Evolutionary conservation across 768 basidiomycete genomes (phyloP).

Genomic region (Suillus lakei): DNA sequence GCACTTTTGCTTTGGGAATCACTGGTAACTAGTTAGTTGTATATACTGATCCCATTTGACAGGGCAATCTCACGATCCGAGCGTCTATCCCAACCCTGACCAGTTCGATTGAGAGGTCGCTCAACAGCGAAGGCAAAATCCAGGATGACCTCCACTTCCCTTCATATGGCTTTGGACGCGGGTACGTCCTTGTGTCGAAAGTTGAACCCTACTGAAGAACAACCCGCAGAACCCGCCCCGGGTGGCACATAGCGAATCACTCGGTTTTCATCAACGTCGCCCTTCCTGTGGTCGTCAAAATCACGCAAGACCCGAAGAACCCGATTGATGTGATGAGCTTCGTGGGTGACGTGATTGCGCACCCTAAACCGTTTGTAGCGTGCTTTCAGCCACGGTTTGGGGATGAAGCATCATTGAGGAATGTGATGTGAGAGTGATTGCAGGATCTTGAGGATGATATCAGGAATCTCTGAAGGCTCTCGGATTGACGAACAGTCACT

Average conservation of each 20-base stretch:
- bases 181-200: constrained; percentile 21
- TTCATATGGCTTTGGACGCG: constrained; percentile 60
- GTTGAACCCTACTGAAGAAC: background rate
- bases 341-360: constrained; percentile 65
- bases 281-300: constrained; percentile 66
- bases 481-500: too few relatives aligned
- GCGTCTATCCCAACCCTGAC: constrained; percentile 61
- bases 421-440: constrained; percentile 23
- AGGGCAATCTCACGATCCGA: constrained; percentile 63
- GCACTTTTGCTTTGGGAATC: constrained; percentile 40
- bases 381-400: constrained; percentile 53
- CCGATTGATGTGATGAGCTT: constrained; percentile 68
- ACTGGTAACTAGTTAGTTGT: constrained; percentile 27
- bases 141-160: constrained; percentile 55
- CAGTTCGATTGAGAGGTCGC: constrained; percentile 60
- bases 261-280: constrained; percentile 72
- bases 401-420: constrained; percentile 26
- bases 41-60: constrained; percentile 1
- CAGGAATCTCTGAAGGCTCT: too few relatives aligned
- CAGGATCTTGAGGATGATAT: constrained; percentile 13
- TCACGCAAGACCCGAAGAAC: constrained; percentile 51
- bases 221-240: constrained; percentile 58
- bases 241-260: constrained; percentile 61
- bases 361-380: constrained; percentile 65
- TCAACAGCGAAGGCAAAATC: constrained; percentile 41